phyloP scores from a whole-genome alignment of 108 stramenopile species.

The Cafeteria roenbergensis region DNA sequence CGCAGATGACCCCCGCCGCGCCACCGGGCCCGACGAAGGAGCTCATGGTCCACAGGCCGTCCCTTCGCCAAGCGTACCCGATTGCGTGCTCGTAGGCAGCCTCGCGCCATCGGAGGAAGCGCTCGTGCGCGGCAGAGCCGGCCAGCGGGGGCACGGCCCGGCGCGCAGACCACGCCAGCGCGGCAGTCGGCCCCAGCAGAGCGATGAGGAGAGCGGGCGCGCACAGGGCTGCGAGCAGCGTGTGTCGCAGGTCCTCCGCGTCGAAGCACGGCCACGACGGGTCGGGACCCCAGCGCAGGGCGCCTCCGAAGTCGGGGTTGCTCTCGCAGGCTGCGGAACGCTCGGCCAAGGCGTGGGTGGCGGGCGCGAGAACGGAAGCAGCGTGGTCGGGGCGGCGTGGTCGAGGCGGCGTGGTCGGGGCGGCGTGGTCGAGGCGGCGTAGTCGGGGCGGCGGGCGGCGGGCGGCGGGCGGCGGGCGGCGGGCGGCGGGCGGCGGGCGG shows the following conservation, averaged over 20 bases:
- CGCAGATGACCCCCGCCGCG: no score
- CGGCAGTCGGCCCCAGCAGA: not conserved
- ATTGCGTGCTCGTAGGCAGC: not conserved
- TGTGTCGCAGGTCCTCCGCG: not conserved
- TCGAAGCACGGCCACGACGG: not conserved
- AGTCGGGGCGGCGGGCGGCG: no score
- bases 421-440: no score
- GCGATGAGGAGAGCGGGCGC: not conserved
- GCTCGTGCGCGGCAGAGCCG: not conserved
- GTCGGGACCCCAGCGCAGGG: no score
- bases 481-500: no score
- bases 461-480: no score
- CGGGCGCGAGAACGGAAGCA: no score
- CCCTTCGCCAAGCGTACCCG: not conserved
- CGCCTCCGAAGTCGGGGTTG: no score
- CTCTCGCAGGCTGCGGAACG: no score
- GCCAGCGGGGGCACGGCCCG: not conserved
- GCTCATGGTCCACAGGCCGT: not conserved
- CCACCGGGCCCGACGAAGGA: constrained; percentile 4
- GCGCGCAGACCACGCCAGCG: not conserved
- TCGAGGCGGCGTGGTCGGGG: no score
- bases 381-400: no score
- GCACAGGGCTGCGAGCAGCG: not conserved
- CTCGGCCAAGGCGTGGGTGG: no score
- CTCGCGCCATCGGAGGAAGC: not conserved